A percentile compares a stretch with the other conserved stretches of the same genome.
phyloP scores from a whole-genome alignment of 1,284 basidiomycete genomes.

The Schizophyllum amplum region DNA sequence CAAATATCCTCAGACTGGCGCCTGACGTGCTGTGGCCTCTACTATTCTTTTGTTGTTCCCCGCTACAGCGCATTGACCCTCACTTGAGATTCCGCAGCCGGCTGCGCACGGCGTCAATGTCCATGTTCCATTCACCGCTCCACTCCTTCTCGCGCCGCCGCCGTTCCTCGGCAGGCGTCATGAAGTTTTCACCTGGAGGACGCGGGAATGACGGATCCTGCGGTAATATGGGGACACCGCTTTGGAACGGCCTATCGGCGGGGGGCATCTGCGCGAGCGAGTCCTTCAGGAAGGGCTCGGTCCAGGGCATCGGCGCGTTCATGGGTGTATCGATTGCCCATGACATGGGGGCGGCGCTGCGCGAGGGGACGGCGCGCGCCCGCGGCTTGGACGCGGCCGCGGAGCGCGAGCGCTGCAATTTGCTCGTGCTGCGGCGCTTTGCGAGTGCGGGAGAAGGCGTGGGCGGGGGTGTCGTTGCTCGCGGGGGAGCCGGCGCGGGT shows the following conservation, averaged over 20 bases:
- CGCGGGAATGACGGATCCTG: not conserved
- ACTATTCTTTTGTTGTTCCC: too few species aligned
- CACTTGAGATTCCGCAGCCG: constrained; percentile 6
- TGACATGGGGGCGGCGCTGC: not conserved
- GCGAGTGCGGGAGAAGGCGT: too few species aligned
- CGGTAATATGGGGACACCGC: not conserved
- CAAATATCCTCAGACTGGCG: too few species aligned
- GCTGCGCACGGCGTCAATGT: constrained; percentile 6
- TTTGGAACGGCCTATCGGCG: not conserved
- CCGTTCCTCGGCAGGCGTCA: not conserved
- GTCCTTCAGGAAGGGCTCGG: not conserved
- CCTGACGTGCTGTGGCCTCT: too few species aligned
- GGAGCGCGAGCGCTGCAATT: not conserved
- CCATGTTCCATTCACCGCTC: constrained; percentile 13
- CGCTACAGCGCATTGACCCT: too few species aligned
- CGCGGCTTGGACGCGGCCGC: not conserved
- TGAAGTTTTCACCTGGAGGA: not conserved
- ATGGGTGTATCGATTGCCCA: not conserved
- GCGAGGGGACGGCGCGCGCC: not conserved
- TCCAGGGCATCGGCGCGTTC: not conserved
- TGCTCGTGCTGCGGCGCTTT: too few species aligned
- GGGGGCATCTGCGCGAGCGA: not conserved
- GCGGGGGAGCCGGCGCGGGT: too few species aligned
- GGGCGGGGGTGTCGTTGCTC: not conserved
- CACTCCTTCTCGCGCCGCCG: constrained; percentile 7